Percentiles rank a stretch among this genome's conserved stretches.
Conservation (phyloP, 495 filamentous ascomycete species). For the Lasiosphaeria miniovina region DNA sequence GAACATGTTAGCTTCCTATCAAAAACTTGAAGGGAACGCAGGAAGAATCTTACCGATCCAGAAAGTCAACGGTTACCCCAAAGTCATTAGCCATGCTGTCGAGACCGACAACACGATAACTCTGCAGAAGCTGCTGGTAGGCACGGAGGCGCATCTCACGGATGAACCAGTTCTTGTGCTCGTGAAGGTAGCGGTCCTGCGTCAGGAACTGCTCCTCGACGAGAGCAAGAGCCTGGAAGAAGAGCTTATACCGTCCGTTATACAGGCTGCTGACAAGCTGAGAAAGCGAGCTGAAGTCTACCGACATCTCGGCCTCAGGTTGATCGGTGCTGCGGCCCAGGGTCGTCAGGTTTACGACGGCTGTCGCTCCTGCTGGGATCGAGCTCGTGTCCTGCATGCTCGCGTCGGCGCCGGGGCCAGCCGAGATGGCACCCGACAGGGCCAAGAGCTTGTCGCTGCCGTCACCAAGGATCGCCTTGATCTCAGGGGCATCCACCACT, state of each 20-base stretch:
- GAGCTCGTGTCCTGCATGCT: conserved; percentile 68
- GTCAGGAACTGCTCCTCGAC: conserved; percentile 93
- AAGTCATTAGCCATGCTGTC: conserved; percentile 95
- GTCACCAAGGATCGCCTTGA: conserved; percentile 90
- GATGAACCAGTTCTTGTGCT: conserved; percentile 94
- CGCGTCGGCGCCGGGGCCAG: conserved; percentile 76
- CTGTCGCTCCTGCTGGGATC: conserved; percentile 56
- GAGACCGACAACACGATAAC: conserved; percentile 92
- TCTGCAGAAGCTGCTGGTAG: conserved; percentile 96
- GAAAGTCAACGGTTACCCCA: conserved; percentile 90
- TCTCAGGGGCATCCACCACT: conserved; percentile 96
- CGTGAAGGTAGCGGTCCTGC: conserved; percentile 88
- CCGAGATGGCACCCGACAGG: conserved; percentile 68
- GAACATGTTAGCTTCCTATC: conserved; percentile 9
- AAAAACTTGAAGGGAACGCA: conserved; percentile 11
- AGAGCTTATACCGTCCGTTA: conserved; percentile 85
- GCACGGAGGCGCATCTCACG: conserved; percentile 95
- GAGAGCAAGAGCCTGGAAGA: conserved; percentile 85
- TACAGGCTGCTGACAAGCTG: conserved; percentile 88
- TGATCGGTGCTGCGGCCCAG: conserved; percentile 64
- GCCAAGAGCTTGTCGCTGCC: conserved; percentile 82
- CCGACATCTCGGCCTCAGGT: conserved; percentile 70
- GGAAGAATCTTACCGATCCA: conserved; percentile 69
- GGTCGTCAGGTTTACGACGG: conserved; percentile 79
- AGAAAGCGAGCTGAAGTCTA: conserved; percentile 79